Conservation (phyloP, 177 flowering plant species). For the Vitis hybrid region DNA sequence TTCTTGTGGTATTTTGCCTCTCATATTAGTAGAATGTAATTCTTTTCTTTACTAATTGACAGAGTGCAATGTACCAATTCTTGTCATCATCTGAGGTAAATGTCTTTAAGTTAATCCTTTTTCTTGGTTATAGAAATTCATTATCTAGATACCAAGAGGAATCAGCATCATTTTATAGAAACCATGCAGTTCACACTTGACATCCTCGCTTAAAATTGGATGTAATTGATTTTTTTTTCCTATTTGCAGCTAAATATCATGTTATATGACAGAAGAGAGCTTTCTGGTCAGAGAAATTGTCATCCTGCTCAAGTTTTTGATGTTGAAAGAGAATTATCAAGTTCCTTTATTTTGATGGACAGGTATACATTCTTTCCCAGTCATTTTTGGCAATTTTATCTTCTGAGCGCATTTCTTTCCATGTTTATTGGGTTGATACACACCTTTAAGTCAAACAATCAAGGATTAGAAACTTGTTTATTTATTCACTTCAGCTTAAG, state of each 20-base stretch:
- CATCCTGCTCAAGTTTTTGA: conserved; percentile 46
- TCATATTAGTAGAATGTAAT: not conserved
- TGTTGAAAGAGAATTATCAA: conserved; percentile 17
- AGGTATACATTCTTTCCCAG: conserved; percentile 22
- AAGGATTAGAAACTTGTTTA: no score
- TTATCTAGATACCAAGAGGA: not conserved
- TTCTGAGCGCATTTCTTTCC: not conserved
- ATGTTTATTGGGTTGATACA: not conserved
- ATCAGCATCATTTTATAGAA: not conserved
- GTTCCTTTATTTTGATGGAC: conserved; percentile 25
- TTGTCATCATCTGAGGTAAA: conserved; percentile 52
- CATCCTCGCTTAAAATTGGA: not conserved
- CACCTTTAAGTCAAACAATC: no score
- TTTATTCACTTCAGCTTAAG: no score
- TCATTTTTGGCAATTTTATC: not conserved
- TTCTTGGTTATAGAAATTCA: not conserved
- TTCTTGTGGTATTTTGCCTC: not conserved
- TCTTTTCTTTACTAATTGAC: conserved; percentile 18
- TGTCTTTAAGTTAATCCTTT: not conserved
- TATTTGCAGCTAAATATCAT: conserved; percentile 45
- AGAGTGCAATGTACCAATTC: conserved; percentile 64
- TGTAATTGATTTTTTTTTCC: not conserved
- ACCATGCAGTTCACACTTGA: not conserved
- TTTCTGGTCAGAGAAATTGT: conserved; percentile 57
- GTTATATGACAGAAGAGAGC: conserved; percentile 39